Evolutionary conservation across 1,284 basidiomycete species (phyloP), one percentile per base, ranked within the genome.

Genomic region (Tilletia setariae): DNA sequence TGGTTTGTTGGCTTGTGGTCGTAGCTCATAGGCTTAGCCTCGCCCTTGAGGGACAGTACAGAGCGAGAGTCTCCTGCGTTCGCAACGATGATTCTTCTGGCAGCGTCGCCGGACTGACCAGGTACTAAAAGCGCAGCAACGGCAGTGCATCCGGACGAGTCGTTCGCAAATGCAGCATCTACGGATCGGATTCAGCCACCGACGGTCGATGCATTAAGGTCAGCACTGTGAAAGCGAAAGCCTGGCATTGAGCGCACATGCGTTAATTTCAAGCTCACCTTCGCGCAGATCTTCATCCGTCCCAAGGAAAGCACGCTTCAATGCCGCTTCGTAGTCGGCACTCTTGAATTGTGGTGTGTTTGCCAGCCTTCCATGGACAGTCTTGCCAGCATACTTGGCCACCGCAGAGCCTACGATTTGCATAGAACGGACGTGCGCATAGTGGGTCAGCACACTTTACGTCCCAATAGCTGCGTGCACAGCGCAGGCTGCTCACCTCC

Each of bases 51-150:
- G 63, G 90, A 88, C 68, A 99, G 86, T n/a, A 98, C 93, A 32
- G 91, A 90, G 77, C 96, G 87, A 19, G 96, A 98, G 84, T 99
- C 96, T 63, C 96, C 96, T 16, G 96, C 93, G 82, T 99, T 99
- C 44, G 96, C 96, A 16, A 75, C 74, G 46, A 75, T 74, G 64
- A 82, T 75, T n/a, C 63, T 67, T 28, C 78, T 67, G 19, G 76
- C 66, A 1, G 66, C 64, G 59, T 75, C 75, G 7, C 62, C 44
- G 1, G 62, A 19, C 64, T 56, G 30, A n/a, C 68, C 67, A 13
- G 72, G 71, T 21, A 78, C 76, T 9, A 82, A 71, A 30, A 82
- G 85, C 13, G 90, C 91, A 8, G 92, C 90, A 13, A 98, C 93
- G 19, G 96, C 95, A 0, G 96, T 98, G 83, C 94, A 98, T 9